Percentiles rank a stretch among this genome's conserved stretches.
These are phyloP conservation scores for Geranium rotundifolium DNA, from an alignment of 345 rosid genomes.

Conservation along the genomic window DNA sequence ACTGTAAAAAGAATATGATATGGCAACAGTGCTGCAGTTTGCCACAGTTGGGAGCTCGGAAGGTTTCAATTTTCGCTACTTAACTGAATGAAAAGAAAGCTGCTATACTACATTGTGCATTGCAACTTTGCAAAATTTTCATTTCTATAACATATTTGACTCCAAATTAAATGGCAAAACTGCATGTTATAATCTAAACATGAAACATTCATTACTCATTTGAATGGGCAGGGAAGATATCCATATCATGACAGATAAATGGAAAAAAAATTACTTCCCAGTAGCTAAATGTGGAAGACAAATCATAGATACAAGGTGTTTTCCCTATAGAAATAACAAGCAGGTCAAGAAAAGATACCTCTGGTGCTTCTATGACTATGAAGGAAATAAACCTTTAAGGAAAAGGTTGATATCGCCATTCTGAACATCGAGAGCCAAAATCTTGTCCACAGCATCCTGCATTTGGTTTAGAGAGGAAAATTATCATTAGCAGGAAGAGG, in stretches of 20 bases:
- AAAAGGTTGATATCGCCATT: conserved; percentile 48
- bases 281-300: no score
- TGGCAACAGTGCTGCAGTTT: neutral
- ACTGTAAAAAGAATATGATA: neutral
- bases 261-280: no score
- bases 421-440: conserved; percentile 45
- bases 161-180: no score
- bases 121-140: neutral
- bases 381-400: conserved; percentile 44
- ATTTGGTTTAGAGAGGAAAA: neutral
- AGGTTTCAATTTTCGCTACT: neutral
- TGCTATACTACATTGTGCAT: neutral
- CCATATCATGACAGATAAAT: no score
- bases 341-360: conserved; percentile 4
- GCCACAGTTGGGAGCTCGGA: neutral
- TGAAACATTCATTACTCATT: no score
- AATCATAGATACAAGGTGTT: neutral
- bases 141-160: neutral
- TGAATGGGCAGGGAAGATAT: no score
- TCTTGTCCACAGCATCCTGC: conserved; percentile 66
- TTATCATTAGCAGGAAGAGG: neutral
- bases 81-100: neutral
- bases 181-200: no score
- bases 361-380: conserved; percentile 11
- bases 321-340: neutral